Evolutionary conservation across 176 grass and related monocot species (phyloP).

Genomic region (Lolium multiflorum): DNA sequence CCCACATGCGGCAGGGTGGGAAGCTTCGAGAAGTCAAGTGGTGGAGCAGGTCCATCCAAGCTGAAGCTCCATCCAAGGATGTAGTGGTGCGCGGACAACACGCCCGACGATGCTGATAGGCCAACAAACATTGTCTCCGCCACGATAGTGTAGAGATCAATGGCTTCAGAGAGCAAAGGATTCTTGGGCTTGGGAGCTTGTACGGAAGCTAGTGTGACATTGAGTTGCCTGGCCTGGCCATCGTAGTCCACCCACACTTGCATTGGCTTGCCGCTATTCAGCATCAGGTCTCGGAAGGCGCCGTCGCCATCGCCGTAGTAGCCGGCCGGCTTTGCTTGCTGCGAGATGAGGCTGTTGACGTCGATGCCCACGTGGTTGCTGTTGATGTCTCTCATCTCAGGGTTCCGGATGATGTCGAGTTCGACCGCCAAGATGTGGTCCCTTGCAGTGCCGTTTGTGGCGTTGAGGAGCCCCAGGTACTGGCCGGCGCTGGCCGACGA

Average conservation of each 20-base stretch:
- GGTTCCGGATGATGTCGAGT: slow-evolving; percentile 50
- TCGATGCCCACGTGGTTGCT: slow-evolving; percentile 55
- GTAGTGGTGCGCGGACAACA: slow-evolving; percentile 42
- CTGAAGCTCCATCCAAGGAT: slow-evolving; percentile 60
- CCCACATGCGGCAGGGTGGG: slow-evolving; percentile 31
- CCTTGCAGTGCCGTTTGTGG: slow-evolving; percentile 10
- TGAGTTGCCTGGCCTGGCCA: neutral
- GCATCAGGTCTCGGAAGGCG: neutral
- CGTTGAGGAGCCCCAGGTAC: slow-evolving; percentile 51
- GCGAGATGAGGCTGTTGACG: slow-evolving; percentile 45
- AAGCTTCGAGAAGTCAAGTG: slow-evolving; percentile 34
- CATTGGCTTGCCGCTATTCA: slow-evolving; percentile 44
- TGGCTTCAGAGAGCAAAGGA: slow-evolving; percentile 32
- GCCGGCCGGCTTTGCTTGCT: neutral
- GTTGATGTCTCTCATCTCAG: slow-evolving; percentile 42
- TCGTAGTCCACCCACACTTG: slow-evolving; percentile 60
- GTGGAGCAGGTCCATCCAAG: slow-evolving; percentile 30
- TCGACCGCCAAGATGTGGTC: slow-evolving; percentile 48
- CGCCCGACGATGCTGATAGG: slow-evolving; percentile 39
- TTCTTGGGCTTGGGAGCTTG: slow-evolving; percentile 6
- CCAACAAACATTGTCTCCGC: slow-evolving; percentile 43
- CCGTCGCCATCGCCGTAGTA: slow-evolving; percentile 29
- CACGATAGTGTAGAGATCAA: slow-evolving; percentile 42
- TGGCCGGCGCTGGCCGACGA: slow-evolving; percentile 26
- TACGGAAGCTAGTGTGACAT: slow-evolving; percentile 22